Base-by-base conservation (phyloP, 139 green algal species). In the Volvox reticuliferus region DNA sequence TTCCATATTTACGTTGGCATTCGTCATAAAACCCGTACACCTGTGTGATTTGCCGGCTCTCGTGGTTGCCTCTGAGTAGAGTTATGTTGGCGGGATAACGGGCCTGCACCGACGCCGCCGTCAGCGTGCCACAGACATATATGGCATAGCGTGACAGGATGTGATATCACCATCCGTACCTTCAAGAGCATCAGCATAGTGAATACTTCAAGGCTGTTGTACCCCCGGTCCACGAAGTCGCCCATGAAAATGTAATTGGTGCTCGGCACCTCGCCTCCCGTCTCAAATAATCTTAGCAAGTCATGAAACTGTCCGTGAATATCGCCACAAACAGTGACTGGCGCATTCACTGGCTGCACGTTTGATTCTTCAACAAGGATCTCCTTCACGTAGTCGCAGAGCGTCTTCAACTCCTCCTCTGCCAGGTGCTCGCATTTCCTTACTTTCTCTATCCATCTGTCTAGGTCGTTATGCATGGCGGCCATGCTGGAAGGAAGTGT, bases 171-270 rank as follows among this genome's bases (percentile, higher is more conserved):
- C 44, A 55, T 55, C 13, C 75, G 95, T 98, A 90, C 86, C 79
- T 99, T 99, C 30, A 99, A 95, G 69, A 99, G 93, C 95, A 99
- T 95, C n/a, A 99, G 96, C 93, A 99, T 93, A 1, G 98, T 99
- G 93, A 99, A 99, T 16, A 98, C 96, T 95, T 99, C 98, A 36
- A 99, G 91, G 82, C 95, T 98, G 95, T 99, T 99, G 96, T 99
- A 99, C 17, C 98, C 98, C 2, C 98, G 94, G 94, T 99, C 98
- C 71, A 99, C 98, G 94, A 99, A 99, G 91, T 99, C 98, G 2
- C 98, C 98, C 98, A 99, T 99, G 94, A 99, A 99, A 82, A 99
- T 99, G 96, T 99, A 99, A 93, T 97, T 99, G 21, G 98, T 99
- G 83, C 78, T 88, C 21, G 98, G 98, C 6, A 99, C 95, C 89